phyloP scores from a whole-genome alignment of 2,329 filamentous ascomycete genomes.

The Endoconidiophora laricicola region DNA sequence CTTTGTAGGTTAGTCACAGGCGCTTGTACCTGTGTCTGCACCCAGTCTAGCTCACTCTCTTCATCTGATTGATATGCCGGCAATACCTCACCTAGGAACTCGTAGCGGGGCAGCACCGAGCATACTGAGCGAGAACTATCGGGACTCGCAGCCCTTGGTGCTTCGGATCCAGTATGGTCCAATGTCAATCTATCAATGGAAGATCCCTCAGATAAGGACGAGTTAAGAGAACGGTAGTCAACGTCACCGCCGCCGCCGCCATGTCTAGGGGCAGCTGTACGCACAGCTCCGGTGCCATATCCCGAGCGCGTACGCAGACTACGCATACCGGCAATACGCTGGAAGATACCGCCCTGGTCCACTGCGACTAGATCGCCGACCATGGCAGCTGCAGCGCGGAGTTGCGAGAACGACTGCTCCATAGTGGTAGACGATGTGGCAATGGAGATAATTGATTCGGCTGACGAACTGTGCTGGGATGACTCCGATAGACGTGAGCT shows the following conservation, averaged over 20 bases:
- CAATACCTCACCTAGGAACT: constrained; percentile 13
- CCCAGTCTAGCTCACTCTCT: constrained; percentile 3
- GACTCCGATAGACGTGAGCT: neutral
- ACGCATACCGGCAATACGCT: constrained; percentile 8
- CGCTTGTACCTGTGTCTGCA: no score
- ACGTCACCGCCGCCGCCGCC: no score
- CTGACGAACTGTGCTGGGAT: constrained; percentile 5
- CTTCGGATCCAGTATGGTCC: neutral
- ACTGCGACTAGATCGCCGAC: constrained; percentile 30
- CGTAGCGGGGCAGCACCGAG: constrained; percentile 12
- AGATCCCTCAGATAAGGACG: no score
- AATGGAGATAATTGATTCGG: constrained; percentile 1
- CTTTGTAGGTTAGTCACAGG: no score
- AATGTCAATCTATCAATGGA: neutral
- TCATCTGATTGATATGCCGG: constrained; percentile 15
- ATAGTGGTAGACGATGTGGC: constrained; percentile 21
- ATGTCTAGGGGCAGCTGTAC: neutral
- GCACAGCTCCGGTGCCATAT: neutral
- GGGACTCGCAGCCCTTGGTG: constrained; percentile 1
- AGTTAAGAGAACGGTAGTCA: neutral
- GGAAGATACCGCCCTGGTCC: constrained; percentile 22
- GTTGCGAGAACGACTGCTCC: constrained; percentile 32
- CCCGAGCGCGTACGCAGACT: constrained; percentile 1
- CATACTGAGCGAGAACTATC: constrained; percentile 12
- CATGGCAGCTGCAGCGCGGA: constrained; percentile 29